Base-by-base conservation (phyloP, 192 early-diverging fungal species). In the Chytriomyces hyalinus region DNA sequence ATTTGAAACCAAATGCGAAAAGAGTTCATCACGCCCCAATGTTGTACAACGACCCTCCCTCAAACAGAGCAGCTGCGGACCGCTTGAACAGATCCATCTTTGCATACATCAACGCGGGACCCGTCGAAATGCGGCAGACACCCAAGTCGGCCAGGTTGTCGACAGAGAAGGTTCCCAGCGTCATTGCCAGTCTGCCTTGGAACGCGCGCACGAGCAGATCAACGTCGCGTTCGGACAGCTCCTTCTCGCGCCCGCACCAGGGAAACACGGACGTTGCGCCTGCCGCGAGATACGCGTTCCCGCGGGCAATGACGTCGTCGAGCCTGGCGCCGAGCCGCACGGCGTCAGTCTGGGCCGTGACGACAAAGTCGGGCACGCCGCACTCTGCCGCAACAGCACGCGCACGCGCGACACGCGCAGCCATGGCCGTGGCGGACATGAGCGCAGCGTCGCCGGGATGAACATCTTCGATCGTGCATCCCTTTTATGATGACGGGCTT, bases 351-450 rank as follows among this genome's bases (percentile, higher is more conserved):
- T 83, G 75, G 0, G 84, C 84, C 49, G 84, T 84, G 79, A 84
- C 60, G n/a, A 84, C 82, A 79, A 84, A 84, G 63, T 84, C 83
- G 2, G 84, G 82, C 1, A 83, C 82, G 6, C 84, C 84, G 0
- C 65, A 51, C 24, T 72, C 68, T 22, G 63, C 80, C 4, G 84
- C 82, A 0, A 75, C 71, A 60, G 66, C 72, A 65, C 77, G 49
- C 74, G 72, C 45, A 67, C 70, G 7, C 67, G 76, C 4, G 75
- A 76, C 5, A 66, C 67, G 65, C 63, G 24, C 8, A 3, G 48
- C 44, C 65, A 67, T 67, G 0, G 43, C 44, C 3, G 0, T 9
- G 1, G 63, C 22, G 65, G 67, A 24, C 45, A 76, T 68, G 66
- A 67, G 9, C 3, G 8, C 11, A 2, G 65, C 10, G 13, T 9